A percentile compares a stretch with the other conserved stretches of the same genome.
Evolutionary conservation across 352 stramenopile genomes (phyloP).

Genomic region (Pythium phragmiticola): DNA sequence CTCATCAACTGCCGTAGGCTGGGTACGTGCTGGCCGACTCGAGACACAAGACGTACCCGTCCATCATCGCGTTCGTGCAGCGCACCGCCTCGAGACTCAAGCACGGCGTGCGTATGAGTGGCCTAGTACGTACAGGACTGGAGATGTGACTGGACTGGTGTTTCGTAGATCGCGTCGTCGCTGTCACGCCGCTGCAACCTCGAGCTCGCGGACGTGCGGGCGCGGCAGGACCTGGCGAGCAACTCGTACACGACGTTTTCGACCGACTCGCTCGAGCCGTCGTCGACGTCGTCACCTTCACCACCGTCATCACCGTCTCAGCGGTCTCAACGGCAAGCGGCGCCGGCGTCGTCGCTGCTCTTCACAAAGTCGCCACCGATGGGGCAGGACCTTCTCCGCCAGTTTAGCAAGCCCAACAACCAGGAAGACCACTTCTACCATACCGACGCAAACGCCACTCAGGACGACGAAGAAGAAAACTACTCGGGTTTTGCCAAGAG

Average conservation of each 20-base stretch:
- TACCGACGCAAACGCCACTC: neutral
- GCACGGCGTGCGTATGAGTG: constrained; percentile 40
- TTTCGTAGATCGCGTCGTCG: constrained; percentile 43
- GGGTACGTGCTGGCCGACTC: constrained; percentile 60
- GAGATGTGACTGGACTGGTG: neutral
- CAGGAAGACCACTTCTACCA: constrained; percentile 18
- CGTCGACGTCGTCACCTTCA: constrained; percentile 19
- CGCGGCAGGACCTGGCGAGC: constrained; percentile 42
- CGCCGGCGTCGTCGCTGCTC: constrained; percentile 28
- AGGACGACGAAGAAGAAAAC: constrained; percentile 23
- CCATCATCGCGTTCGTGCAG: constrained; percentile 66
- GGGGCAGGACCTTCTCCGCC: neutral
- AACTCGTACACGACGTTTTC: constrained; percentile 71
- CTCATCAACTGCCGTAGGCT: constrained; percentile 32
- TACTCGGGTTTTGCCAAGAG: constrained; percentile 52
- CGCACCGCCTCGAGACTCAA: constrained; percentile 55
- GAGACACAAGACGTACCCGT: constrained; percentile 47
- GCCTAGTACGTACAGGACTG: neutral
- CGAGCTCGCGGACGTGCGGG: constrained; percentile 26
- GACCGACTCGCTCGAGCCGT: constrained; percentile 48
- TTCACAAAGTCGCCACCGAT: constrained; percentile 41
- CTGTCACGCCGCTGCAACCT: constrained; percentile 54
- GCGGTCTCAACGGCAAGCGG: neutral
- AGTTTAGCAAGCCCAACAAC: constrained; percentile 10
- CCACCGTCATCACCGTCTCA: constrained; percentile 5